A percentile compares a stretch with the other conserved stretches of the same genome.
These are phyloP conservation scores for Penicillium fuscoglaucum DNA, from an alignment of 2,329 filamentous ascomycete species.

Conservation along the genomic window DNA sequence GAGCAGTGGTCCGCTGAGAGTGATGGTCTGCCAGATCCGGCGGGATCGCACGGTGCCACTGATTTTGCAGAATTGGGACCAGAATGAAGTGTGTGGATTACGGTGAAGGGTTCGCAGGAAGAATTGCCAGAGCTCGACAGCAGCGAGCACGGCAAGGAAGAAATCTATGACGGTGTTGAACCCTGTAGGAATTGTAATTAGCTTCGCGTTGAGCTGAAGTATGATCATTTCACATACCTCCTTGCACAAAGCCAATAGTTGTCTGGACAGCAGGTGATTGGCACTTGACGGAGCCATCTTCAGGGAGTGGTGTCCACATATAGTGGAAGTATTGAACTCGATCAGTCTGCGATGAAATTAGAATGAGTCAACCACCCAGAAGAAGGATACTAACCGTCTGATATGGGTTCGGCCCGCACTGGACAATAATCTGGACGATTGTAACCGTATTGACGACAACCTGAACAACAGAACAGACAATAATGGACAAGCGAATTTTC, in stretches of 20 bases:
- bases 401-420: constrained; percentile 40
- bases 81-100: constrained; percentile 27
- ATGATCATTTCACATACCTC: constrained; percentile 21
- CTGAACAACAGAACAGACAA: constrained; percentile 35
- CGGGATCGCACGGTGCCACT: constrained; percentile 32
- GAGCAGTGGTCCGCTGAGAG: constrained; percentile 36
- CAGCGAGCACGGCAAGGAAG: constrained; percentile 33
- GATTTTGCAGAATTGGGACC: constrained; percentile 33
- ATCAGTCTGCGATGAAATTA: constrained; percentile 36
- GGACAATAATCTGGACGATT: constrained; percentile 37
- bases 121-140: constrained; percentile 40
- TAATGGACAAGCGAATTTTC: constrained; percentile 32
- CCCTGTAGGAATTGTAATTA: constrained; percentile 14
- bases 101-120: constrained; percentile 32
- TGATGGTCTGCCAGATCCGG: constrained; percentile 39
- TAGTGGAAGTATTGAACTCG: constrained; percentile 39
- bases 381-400: constrained; percentile 18
- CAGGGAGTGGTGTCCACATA: constrained; percentile 40
- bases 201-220: too few relatives aligned
- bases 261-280: constrained; percentile 37
- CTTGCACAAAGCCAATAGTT: constrained; percentile 40
- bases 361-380: neutral
- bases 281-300: constrained; percentile 37
- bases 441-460: constrained; percentile 36
- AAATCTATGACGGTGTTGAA: constrained; percentile 40